Base-by-base conservation (phyloP, 2,329 filamentous ascomycete genomes). In the Exophiala sideris region DNA sequence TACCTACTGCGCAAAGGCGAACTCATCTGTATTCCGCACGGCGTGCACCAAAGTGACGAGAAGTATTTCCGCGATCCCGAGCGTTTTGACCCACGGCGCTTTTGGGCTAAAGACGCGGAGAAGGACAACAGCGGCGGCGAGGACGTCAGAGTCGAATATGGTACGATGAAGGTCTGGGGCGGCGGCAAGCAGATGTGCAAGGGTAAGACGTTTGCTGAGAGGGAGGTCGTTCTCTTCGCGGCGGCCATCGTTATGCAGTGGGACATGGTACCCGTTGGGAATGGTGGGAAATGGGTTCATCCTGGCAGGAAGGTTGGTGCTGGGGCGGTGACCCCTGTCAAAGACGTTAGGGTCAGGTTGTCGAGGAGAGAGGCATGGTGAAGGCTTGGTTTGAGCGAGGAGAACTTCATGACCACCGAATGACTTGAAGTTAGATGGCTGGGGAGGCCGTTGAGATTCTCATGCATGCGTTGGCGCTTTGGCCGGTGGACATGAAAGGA, bases 311-410 rank as follows among this genome's bases (percentile, higher is more conserved):
- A 65, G 62, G 74, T 72, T 58, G 76, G 76, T 5, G 76, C 72
- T 49, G 76, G 73, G 2, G 73, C 81, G 11, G 78, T 76, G 61
- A 70, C 74, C 52, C 82, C 82, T 8, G 72, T 67, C 41, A 71
- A 71, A 11, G 78, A 83, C 61, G 68, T 82, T 6, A 74, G 77
- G 48, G 82, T 83, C 3, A 77, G 76, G 65, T 71, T 86, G 48
- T 76, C 70, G 48, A 68, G 73, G 56, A 72, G 69, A 44, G 64
- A 56, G 32, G 52, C 29, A 12, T 56, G 56, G 57, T 62, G 52
- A 58, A 24, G 2, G 24, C 39, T 21, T 14, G 40, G 18, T 12
- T 6, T 4, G 40, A 21, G 3, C 14, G 11, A 44, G 36, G 36
- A 4, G 2, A 29, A 5, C 24, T 29, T 29, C 24, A 8, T 4